Base-by-base conservation (phyloP, 108 stramenopile genomes). In the Skeletonema potamos region DNA sequence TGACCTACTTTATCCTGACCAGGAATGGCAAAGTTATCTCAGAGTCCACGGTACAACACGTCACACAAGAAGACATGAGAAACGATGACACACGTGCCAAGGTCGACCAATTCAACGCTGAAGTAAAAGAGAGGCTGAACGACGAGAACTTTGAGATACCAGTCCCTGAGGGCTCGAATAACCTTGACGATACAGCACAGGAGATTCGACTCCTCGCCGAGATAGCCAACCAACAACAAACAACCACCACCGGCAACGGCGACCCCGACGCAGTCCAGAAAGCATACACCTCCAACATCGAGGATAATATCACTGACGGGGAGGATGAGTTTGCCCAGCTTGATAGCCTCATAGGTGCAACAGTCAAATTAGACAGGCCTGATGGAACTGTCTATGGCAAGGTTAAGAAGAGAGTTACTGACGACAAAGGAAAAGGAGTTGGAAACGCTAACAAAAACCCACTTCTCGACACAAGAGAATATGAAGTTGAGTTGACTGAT, bases 401-500 rank as follows among this genome's bases (percentile, higher is more conserved):
- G 26, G 59, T 72, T n/a, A 62, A 0, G 34, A 17, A 46, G 15
- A 13, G 48, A 7, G 43, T n/a, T 1, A 33, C 11, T 1, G 24
- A 44, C 3, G 51, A 27, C 9, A 15, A 51, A 3, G 82, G 86
- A 12, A 58, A 63, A 3, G 43, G 43, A 0, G 69, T 84, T 22
- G 86, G 86, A 0, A 41, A 43, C 0, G 2, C 48, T 1, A 43
- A 86, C 61, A 18, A 48, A 11, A 83, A 83, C 28, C 85, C 82
- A 41, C 12, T 86, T 7, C 74, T 86, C 34, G 82, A 83, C 28
- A 79, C 80, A 1, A 13, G 54, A 4, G 20, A 57, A 6, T 84
- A 75, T 60, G 81, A 81, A 20, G 73, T 87, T 15, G 73, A 82
- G 57, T 79, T 87, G 8, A 32, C 28, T 27, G 66, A 82, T 39